Percentiles rank a stretch among this genome's conserved stretches.
These are phyloP conservation scores for Xerophyta viscosa DNA, from an alignment of 106 monocot genomes.

Conservation along the genomic window DNA sequence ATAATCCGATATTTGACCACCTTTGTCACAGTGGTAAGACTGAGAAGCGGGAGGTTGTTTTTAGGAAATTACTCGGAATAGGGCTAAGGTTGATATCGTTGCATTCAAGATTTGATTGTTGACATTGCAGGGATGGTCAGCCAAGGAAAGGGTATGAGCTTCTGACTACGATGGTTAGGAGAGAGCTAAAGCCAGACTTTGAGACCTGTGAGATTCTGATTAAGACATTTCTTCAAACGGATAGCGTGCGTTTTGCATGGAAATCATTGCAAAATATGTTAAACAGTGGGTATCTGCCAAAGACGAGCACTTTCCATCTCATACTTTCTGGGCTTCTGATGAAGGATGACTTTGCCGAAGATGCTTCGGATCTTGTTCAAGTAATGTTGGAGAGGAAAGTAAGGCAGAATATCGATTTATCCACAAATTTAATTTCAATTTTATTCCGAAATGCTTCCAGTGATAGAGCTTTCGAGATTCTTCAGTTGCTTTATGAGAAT, in stretches of 20 bases:
- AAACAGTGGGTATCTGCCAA: slow-evolving; percentile 57
- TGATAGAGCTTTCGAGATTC: slow-evolving; percentile 48
- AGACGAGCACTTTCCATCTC: slow-evolving; percentile 49
- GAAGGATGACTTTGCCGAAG: slow-evolving; percentile 21
- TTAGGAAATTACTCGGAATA: slow-evolving; percentile 41
- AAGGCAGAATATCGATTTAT: slow-evolving; percentile 55
- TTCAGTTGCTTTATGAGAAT: slow-evolving; percentile 41
- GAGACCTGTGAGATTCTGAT: slow-evolving; percentile 48
- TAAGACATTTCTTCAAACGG: slow-evolving; percentile 36
- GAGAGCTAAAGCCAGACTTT: slow-evolving; percentile 59
- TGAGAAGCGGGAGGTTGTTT: slow-evolving; percentile 50
- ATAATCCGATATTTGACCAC: slow-evolving; percentile 65
- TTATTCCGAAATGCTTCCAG: slow-evolving; percentile 30
- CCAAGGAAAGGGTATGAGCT: slow-evolving; percentile 45
- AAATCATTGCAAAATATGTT: slow-evolving; percentile 64
- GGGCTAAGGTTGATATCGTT: slow-evolving; percentile 51
- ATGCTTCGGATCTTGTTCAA: slow-evolving; percentile 42
- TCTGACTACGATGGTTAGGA: slow-evolving; percentile 48
- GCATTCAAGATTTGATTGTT: slow-evolving; percentile 71
- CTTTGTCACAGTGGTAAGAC: slow-evolving; percentile 59
- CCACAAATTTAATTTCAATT: slow-evolving; percentile 29
- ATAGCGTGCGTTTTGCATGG: slow-evolving; percentile 35
- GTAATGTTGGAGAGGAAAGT: slow-evolving; percentile 83
- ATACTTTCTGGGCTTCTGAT: slow-evolving; percentile 48
- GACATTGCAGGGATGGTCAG: slow-evolving; percentile 61